These are phyloP conservation scores for Amanita exitialis DNA, from an alignment of 768 basidiomycete species.

Conservation along the genomic window DNA sequence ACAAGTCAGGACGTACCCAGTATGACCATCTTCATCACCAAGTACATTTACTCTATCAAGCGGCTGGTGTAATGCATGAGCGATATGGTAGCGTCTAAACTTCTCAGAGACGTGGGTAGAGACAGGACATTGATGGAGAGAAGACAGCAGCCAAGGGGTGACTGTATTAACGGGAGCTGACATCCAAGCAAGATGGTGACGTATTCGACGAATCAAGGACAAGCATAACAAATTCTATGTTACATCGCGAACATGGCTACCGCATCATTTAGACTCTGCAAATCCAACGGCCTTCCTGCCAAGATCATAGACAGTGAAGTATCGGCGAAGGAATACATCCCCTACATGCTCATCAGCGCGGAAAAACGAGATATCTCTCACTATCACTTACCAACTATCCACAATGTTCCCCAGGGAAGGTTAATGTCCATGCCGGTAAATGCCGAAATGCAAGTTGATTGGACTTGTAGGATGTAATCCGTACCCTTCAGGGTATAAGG, in stretches of 20 bases:
- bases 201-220: neutral
- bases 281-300: constrained; percentile 77
- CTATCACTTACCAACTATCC: constrained; percentile 69
- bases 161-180: neutral
- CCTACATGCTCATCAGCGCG: constrained; percentile 26
- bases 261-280: constrained; percentile 31
- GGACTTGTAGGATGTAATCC: constrained; percentile 87
- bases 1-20: constrained; percentile 36
- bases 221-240: neutral
- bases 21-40: constrained; percentile 57
- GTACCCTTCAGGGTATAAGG: constrained; percentile 68
- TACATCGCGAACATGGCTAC: constrained; percentile 1
- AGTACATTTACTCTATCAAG: constrained; percentile 68
- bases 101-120: neutral
- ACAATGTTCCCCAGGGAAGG: constrained; percentile 66
- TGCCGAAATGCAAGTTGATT: constrained; percentile 88
- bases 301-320: constrained; percentile 85
- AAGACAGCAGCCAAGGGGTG: neutral
- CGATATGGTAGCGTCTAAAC: neutral
- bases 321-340: constrained; percentile 88
- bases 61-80: constrained; percentile 7
- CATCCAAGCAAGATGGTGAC: neutral
- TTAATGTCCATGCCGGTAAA: constrained; percentile 92
- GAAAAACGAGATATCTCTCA: neutral
- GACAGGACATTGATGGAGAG: neutral